Percentiles rank a stretch among this genome's conserved stretches.
These are phyloP conservation scores for Pachysolen tannophilus DNA, from an alignment of 805 yeast genomes.

Conservation along the genomic window DNA sequence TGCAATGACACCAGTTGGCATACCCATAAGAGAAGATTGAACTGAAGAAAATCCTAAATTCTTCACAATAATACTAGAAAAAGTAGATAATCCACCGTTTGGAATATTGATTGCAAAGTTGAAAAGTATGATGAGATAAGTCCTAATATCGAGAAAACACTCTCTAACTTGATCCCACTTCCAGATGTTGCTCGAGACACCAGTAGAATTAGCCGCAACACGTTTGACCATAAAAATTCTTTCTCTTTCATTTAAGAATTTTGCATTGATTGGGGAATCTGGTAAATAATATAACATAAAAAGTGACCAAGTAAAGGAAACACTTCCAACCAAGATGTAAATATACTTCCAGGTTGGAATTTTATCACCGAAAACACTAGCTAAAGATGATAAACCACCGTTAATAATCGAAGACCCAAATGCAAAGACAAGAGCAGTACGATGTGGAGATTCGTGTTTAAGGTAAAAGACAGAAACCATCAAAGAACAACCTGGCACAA, in stretches of 20 bases:
- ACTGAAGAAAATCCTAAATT: constrained; percentile 15
- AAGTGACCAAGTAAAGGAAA: constrained; percentile 33
- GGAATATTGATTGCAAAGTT: constrained; percentile 22
- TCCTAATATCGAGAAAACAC: constrained; percentile 26
- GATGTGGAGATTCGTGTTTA: constrained; percentile 16
- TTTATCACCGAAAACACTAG: constrained; percentile 24
- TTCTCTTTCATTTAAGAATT: constrained; percentile 34
- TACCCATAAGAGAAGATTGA: constrained; percentile 15
- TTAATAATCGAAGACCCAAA: constrained; percentile 17
- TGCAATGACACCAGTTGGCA: constrained; percentile 30
- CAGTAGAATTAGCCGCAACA: constrained; percentile 32
- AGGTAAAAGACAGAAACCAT: constrained; percentile 22
- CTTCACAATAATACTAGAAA: constrained; percentile 20
- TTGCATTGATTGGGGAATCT: constrained; percentile 34
- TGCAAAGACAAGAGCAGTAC: constrained; percentile 27
- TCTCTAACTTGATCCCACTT: constrained; percentile 35
- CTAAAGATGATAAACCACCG: constrained; percentile 24
- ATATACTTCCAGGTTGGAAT: constrained; percentile 33
- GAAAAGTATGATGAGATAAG: constrained; percentile 18
- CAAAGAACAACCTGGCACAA: constrained; percentile 24
- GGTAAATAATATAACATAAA: constrained; percentile 26
- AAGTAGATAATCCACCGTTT: constrained; percentile 23
- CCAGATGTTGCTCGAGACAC: constrained; percentile 30
- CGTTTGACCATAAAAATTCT: constrained; percentile 18
- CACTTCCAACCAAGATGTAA: constrained; percentile 33